Conservation (phyloP, 2,329 filamentous ascomycete genomes). For the Tolypocladium endophyticum region DNA sequence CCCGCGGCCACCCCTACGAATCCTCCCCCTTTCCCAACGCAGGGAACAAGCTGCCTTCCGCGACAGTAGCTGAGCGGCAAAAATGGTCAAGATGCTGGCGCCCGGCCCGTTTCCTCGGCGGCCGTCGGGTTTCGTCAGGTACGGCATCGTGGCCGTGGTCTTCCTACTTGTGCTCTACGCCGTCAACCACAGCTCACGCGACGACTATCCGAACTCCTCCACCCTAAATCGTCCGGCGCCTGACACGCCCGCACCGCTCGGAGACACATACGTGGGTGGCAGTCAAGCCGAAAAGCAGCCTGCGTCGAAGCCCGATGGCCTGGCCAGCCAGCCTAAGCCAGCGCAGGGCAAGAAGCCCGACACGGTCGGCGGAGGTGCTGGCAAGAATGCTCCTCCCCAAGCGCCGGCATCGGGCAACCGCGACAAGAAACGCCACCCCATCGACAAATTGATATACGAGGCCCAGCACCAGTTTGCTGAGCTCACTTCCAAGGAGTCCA, state of each 20-base stretch:
- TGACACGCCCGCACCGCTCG: not conserved
- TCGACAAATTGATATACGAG: conserved; percentile 38
- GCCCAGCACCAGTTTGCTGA: conserved; percentile 29
- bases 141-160: conserved; percentile 24
- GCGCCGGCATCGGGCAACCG: not conserved
- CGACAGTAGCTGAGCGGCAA: not conserved
- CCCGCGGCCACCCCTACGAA: not conserved
- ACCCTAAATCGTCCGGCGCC: not conserved
- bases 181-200: conserved; percentile 12
- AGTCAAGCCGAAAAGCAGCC: not conserved
- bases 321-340: not conserved
- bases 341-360: not conserved
- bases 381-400: not conserved
- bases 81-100: conserved; percentile 6
- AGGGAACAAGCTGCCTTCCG: not conserved
- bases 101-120: conserved; percentile 4
- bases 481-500: conserved; percentile 32
- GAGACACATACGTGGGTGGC: not conserved
- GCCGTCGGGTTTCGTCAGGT: conserved; percentile 31
- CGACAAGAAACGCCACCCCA: conserved; percentile 29
- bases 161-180: conserved; percentile 21
- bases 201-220: conserved; percentile 2
- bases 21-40: not conserved
- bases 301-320: not conserved
- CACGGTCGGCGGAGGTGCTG: not conserved